These are phyloP conservation scores for Plectosphaerella sp. DNA, from an alignment of 2,329 filamentous ascomycete genomes.

Conservation along the genomic window DNA sequence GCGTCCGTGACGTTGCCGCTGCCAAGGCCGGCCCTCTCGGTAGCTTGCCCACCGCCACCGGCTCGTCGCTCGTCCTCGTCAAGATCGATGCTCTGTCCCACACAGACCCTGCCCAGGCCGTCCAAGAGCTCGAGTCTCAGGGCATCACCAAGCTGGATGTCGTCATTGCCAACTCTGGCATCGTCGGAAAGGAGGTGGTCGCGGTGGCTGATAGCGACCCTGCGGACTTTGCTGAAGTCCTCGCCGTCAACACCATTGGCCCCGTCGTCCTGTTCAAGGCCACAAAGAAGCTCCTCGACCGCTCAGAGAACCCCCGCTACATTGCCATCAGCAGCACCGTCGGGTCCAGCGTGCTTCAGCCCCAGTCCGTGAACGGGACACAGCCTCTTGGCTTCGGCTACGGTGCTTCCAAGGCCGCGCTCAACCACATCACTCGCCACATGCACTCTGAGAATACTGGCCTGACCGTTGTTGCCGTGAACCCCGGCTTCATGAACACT, in stretches of 20 bases:
- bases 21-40: constrained; percentile 18
- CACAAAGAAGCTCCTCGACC: constrained; percentile 22
- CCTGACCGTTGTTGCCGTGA: constrained; percentile 7
- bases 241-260: not conserved
- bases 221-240: not conserved
- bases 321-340: constrained; percentile 17
- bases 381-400: constrained; percentile 14
- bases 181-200: not conserved
- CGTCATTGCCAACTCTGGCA: constrained; percentile 58
- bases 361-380: not conserved
- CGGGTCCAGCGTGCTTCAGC: not conserved
- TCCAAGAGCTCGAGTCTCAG: constrained; percentile 43
- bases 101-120: constrained; percentile 31
- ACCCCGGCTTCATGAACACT: constrained; percentile 31
- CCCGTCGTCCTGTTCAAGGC: constrained; percentile 20
- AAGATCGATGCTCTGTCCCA: not conserved
- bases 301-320: constrained; percentile 22
- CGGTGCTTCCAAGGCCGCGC: constrained; percentile 22
- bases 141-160: constrained; percentile 53
- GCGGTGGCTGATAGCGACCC: not conserved
- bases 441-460: constrained; percentile 1
- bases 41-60: not conserved
- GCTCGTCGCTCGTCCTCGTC: not conserved
- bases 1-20: constrained; percentile 14
- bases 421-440: constrained; percentile 22